Conservation (phyloP, 768 basidiomycete genomes). For the Xanthoconium purpureum region DNA sequence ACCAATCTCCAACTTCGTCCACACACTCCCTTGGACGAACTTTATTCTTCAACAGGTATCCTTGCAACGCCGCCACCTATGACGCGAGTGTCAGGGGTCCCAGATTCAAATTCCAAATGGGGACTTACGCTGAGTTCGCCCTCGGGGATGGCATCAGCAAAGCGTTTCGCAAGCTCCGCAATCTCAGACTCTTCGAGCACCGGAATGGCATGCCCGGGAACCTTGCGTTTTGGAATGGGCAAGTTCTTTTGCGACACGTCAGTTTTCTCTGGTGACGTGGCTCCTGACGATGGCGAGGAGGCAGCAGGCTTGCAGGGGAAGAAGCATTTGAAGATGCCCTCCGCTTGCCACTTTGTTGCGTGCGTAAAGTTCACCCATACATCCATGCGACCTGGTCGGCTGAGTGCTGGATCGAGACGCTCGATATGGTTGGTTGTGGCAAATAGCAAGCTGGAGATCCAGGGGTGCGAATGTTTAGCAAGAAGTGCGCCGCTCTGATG, state of each 20-base stretch:
- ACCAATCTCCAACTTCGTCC: conserved; percentile 75
- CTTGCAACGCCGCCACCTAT: conserved; percentile 81
- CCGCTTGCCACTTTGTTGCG: conserved; percentile 89
- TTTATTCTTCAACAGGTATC: conserved; percentile 86
- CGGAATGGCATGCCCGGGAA: conserved; percentile 55
- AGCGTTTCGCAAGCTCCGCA: conserved; percentile 72
- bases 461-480: conserved; percentile 18
- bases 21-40: conserved; percentile 85
- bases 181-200: conserved; percentile 75
- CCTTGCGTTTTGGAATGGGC: conserved; percentile 64
- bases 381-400: conserved; percentile 87
- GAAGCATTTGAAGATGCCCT: conserved; percentile 92
- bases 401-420: conserved; percentile 84
- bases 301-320: conserved; percentile 60
- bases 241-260: conserved; percentile 66
- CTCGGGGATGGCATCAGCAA: conserved; percentile 81
- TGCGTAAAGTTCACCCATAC: conserved; percentile 91
- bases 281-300: conserved; percentile 6
- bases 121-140: conserved; percentile 77
- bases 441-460: conserved; percentile 63
- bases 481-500: conserved; percentile 8
- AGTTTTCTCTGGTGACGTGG: conserved; percentile 20
- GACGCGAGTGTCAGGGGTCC: neutral
- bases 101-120: neutral
- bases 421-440: conserved; percentile 95